Conservation (phyloP, 495 filamentous ascomycete species). For the Aspergillus mulundensis region DNA sequence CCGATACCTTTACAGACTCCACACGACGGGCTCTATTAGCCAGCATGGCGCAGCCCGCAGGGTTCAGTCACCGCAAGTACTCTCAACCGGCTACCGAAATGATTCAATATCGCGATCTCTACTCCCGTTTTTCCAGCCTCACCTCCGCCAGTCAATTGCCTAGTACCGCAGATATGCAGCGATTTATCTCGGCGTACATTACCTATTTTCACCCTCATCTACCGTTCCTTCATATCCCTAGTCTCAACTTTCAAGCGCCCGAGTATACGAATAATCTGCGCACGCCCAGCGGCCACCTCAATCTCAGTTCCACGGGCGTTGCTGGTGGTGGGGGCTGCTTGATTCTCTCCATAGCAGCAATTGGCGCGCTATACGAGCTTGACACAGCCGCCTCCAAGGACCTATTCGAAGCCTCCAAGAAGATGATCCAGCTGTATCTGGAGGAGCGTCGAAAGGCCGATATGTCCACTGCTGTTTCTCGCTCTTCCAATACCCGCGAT, state of each 20-base stretch:
- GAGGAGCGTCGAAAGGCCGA: conserved; percentile 91
- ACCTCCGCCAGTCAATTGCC: conserved; percentile 61
- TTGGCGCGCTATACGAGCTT: conserved; percentile 91
- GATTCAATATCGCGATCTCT: conserved; percentile 40
- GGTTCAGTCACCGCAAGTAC: conserved; percentile 71
- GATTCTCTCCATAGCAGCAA: conserved; percentile 92
- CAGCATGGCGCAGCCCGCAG: conserved; percentile 72
- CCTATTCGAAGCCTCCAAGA: conserved; percentile 88
- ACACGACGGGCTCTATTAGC: conserved; percentile 83
- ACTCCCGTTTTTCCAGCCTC: conserved; percentile 38
- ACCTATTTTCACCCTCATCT: conserved; percentile 93
- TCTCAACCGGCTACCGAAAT: conserved; percentile 62
- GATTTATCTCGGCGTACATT: conserved; percentile 88
- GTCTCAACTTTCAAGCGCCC: conserved; percentile 82
- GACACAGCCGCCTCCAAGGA: conserved; percentile 77
- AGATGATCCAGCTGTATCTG: conserved; percentile 89
- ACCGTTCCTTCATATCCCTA: conserved; percentile 90
- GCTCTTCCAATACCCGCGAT: conserved; percentile 56
- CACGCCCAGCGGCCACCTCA: conserved; percentile 47
- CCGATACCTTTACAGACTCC: conserved; percentile 87
- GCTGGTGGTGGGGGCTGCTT: conserved; percentile 83
- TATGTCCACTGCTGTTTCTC: conserved; percentile 72
- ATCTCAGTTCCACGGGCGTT: conserved; percentile 59
- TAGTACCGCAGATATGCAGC: conserved; percentile 86
- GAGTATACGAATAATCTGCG: conserved; percentile 59